A percentile compares a stretch with the other conserved stretches of the same genome.
phyloP scores from a whole-genome alignment of 345 rosid species.

The Rhizophora apiculata region DNA sequence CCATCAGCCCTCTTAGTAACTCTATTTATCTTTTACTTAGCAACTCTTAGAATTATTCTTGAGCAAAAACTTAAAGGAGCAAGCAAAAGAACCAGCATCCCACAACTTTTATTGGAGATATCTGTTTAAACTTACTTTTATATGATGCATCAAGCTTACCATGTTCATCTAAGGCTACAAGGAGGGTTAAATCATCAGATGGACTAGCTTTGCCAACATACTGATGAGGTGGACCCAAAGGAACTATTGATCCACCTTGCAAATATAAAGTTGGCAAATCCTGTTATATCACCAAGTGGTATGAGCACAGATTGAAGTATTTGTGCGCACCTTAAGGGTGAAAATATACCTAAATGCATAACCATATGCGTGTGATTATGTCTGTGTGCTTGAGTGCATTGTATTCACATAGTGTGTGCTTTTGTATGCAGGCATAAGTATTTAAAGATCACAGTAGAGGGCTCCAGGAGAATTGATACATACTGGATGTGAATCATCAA shows the following conservation, averaged over 20 bases:
- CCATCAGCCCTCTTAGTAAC: too few species aligned
- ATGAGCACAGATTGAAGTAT: too few species aligned
- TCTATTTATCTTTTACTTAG: too few species aligned
- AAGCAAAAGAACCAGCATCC: too few species aligned
- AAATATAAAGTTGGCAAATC: constrained; percentile 80
- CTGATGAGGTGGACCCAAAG: constrained; percentile 60
- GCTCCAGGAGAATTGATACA: constrained; percentile 5
- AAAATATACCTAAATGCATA: too few species aligned
- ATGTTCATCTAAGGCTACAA: constrained; percentile 72
- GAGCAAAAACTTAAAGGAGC: too few species aligned
- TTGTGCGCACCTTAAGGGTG: not conserved
- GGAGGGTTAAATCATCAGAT: constrained; percentile 71
- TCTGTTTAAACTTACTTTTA: too few species aligned
- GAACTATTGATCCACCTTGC: constrained; percentile 85
- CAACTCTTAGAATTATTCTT: too few species aligned
- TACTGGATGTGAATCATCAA: constrained; percentile 88
- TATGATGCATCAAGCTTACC: constrained; percentile 43
- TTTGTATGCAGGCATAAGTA: not conserved
- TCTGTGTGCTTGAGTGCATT: not conserved
- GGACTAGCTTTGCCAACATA: constrained; percentile 59
- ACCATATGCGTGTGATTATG: too few species aligned
- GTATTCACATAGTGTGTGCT: not conserved
- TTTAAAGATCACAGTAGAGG: not conserved
- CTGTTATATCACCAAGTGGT: constrained; percentile 34
- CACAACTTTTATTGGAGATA: too few species aligned